A percentile compares a stretch with the other conserved stretches of the same genome.
phyloP scores from a whole-genome alignment of 352 stramenopile genomes.

The Phytophthora meadii region DNA sequence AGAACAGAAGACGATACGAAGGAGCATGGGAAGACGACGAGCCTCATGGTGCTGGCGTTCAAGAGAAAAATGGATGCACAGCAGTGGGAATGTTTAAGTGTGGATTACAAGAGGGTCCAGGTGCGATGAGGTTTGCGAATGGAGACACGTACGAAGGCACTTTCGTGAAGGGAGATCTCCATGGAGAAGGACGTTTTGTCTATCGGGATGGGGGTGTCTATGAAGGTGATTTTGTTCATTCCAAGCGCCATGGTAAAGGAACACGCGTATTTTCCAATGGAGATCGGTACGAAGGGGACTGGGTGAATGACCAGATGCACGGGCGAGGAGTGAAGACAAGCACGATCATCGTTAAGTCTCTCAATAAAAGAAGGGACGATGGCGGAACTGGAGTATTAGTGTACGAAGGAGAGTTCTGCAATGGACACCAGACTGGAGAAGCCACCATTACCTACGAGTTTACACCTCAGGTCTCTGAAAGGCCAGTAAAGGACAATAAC shows the following conservation, averaged over 20 bases:
- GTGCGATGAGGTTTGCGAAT: slow-evolving; percentile 60
- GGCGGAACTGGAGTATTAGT: slow-evolving; percentile 19
- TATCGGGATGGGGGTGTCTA: slow-evolving; percentile 66
- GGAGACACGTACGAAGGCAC: slow-evolving; percentile 78
- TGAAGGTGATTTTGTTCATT: slow-evolving; percentile 53
- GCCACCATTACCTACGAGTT: slow-evolving; percentile 54
- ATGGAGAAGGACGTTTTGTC: slow-evolving; percentile 52
- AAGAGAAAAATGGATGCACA: slow-evolving; percentile 58
- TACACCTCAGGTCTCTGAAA: slow-evolving; percentile 22
- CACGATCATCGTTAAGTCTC: slow-evolving; percentile 11
- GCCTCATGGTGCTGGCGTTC: slow-evolving; percentile 60
- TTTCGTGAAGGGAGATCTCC: slow-evolving; percentile 52
- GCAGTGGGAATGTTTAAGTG: slow-evolving; percentile 66
- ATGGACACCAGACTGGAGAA: slow-evolving; percentile 52
- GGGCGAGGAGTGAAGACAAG: slow-evolving; percentile 52
- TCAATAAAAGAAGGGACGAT: slow-evolving; percentile 12
- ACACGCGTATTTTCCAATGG: slow-evolving; percentile 57
- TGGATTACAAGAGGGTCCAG: slow-evolving; percentile 63
- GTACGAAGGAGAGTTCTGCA: slow-evolving; percentile 62
- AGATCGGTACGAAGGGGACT: slow-evolving; percentile 65
- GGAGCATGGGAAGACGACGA: slow-evolving; percentile 70
- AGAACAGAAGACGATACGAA: slow-evolving; percentile 55
- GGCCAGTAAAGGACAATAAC: slow-evolving; percentile 1
- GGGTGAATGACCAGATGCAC: slow-evolving; percentile 66
- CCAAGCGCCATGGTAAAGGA: slow-evolving; percentile 63